These are phyloP conservation scores for Phytophthora gonapodyides DNA, from an alignment of 352 stramenopile genomes.

Conservation along the genomic window DNA sequence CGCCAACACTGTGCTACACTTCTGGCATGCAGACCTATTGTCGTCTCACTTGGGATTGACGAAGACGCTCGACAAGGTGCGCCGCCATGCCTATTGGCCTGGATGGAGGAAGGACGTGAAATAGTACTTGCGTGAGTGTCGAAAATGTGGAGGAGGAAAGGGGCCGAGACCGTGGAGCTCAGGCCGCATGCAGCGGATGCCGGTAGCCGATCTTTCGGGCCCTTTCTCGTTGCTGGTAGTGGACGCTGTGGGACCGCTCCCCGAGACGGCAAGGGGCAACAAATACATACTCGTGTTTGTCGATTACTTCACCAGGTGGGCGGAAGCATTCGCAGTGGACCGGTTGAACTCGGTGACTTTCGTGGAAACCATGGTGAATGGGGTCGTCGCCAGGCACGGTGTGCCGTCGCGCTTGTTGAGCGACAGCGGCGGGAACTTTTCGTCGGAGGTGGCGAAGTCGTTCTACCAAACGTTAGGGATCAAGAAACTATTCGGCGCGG, in stretches of 20 bases:
- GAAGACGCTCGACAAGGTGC: conserved; percentile 4
- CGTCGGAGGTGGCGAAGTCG: conserved; percentile 2
- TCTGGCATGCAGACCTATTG: conserved; percentile 6
- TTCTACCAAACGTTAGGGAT: conserved; percentile 9
- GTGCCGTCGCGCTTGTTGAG: conserved; percentile 7
- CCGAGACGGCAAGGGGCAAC: background rate
- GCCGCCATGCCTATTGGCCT: conserved; percentile 1
- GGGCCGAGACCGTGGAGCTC: conserved; percentile 2
- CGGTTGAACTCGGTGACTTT: background rate
- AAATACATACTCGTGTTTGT: too few species aligned
- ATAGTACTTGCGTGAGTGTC: background rate
- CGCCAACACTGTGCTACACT: conserved; percentile 5
- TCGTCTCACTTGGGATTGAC: conserved; percentile 1
- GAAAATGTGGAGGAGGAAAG: background rate
- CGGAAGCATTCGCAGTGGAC: background rate
- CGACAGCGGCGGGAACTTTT: conserved; percentile 8
- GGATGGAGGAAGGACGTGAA: conserved; percentile 8
- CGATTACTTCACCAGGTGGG: too few species aligned
- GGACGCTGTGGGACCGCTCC: background rate
- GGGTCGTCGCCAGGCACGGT: background rate
- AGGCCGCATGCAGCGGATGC: conserved; percentile 10
- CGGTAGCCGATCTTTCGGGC: background rate
- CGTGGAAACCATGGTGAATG: conserved; percentile 1
- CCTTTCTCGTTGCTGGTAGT: background rate
- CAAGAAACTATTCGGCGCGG: conserved; percentile 11